Conservation (phyloP, 2,329 filamentous ascomycete genomes). For the Cytospora paraplurivora region DNA sequence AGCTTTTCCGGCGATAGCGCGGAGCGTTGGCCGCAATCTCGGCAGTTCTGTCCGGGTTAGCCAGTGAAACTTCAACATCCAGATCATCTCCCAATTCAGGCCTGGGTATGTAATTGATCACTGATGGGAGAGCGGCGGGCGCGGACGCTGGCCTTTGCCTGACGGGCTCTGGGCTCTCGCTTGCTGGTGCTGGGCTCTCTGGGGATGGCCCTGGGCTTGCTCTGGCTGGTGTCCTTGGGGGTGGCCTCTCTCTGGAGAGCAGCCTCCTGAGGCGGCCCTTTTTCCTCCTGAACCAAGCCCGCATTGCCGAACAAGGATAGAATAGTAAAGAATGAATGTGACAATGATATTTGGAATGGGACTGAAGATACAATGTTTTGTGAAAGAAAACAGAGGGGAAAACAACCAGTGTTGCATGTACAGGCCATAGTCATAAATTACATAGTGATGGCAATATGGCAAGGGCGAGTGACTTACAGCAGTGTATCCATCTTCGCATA, state of each 20-base stretch:
- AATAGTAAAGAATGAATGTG: background rate
- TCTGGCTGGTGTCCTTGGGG: background rate
- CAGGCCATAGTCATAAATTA: background rate
- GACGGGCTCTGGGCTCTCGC: too few species aligned
- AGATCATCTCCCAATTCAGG: slow-evolving; percentile 29
- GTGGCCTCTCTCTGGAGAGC: background rate
- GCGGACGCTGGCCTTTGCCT: too few species aligned
- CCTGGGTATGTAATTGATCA: background rate
- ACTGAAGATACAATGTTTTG: background rate
- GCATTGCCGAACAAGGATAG: background rate
- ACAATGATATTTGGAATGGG: background rate
- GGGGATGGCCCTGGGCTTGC: too few species aligned
- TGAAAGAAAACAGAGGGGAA: background rate
- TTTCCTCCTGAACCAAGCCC: background rate
- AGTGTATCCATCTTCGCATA: slow-evolving; percentile 36
- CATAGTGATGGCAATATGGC: background rate
- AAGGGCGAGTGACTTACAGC: slow-evolving; percentile 34
- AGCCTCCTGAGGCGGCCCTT: background rate
- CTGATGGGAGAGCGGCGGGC: background rate
- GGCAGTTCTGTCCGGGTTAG: slow-evolving; percentile 66
- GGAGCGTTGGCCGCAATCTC: slow-evolving; percentile 91
- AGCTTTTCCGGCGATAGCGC: slow-evolving; percentile 87
- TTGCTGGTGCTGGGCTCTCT: too few species aligned
- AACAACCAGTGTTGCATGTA: background rate
- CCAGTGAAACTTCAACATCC: slow-evolving; percentile 22